Conservation (phyloP, 768 basidiomycete species). For the Pleurotus pulmonarius region DNA sequence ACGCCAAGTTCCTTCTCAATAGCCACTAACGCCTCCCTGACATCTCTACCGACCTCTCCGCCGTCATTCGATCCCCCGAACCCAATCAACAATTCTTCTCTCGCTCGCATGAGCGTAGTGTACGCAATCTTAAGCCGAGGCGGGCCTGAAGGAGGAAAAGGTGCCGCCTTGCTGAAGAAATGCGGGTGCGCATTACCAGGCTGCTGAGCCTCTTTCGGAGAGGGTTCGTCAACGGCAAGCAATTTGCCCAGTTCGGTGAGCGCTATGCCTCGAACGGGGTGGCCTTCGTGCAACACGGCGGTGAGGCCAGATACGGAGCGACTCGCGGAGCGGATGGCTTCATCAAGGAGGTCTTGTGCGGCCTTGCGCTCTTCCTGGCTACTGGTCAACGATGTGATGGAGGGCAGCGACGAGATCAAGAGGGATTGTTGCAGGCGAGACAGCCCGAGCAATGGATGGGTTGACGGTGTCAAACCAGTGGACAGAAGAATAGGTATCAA, state of each 20-base stretch:
- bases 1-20: conserved; percentile 72
- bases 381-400: conserved; percentile 13
- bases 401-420: conserved; percentile 48
- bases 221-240: conserved; percentile 72
- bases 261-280: conserved; percentile 75
- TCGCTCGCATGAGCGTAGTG: conserved; percentile 59
- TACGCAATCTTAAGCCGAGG: conserved; percentile 60
- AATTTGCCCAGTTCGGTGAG: conserved; percentile 80
- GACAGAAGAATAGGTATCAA: conserved; percentile 62
- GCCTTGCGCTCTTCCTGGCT: conserved; percentile 9
- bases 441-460: conserved; percentile 77
- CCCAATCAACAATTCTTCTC: conserved; percentile 58
- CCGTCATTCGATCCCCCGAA: conserved; percentile 75
- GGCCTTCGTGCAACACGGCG: conserved; percentile 54
- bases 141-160: conserved; percentile 68
- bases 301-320: conserved; percentile 51
- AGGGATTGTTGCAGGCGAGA: conserved; percentile 69
- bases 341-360: conserved; percentile 58
- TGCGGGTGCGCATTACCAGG: conserved; percentile 2
- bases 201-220: conserved; percentile 12
- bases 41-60: conserved; percentile 63
- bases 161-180: conserved; percentile 10
- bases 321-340: conserved; percentile 54
- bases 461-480: conserved; percentile 55
- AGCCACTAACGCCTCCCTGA: conserved; percentile 54